A percentile compares a stretch with the other conserved stretches of the same genome.
Conservation (phyloP, 306 rosid species). For the Sicyos edulis region DNA sequence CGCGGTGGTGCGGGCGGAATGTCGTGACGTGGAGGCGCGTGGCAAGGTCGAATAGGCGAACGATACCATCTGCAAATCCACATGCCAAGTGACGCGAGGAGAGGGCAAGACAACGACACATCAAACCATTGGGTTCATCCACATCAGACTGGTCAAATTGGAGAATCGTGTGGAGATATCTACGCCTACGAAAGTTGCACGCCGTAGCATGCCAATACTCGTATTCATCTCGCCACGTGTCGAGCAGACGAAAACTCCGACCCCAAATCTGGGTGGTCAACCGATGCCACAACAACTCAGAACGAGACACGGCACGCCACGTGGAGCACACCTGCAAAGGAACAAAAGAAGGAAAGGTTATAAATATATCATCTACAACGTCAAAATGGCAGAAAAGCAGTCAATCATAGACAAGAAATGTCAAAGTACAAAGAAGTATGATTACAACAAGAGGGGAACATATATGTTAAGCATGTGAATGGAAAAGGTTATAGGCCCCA, state of each 20-base stretch:
- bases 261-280: slow-evolving; percentile 60
- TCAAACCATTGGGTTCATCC: slow-evolving; percentile 29
- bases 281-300: slow-evolving; percentile 53
- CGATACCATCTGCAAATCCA: slow-evolving; percentile 71
- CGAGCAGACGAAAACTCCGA: slow-evolving; percentile 26
- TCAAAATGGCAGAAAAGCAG: slow-evolving; percentile 3
- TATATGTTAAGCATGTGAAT: slow-evolving; percentile 7
- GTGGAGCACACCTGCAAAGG: slow-evolving; percentile 70
- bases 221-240: slow-evolving; percentile 66
- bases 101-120: slow-evolving; percentile 67
- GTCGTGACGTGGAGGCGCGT: slow-evolving; percentile 45
- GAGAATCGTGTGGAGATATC: slow-evolving; percentile 23
- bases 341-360: not conserved
- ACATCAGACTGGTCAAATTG: slow-evolving; percentile 36
- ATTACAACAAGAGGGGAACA: slow-evolving; percentile 10
- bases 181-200: slow-evolving; percentile 33
- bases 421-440: slow-evolving; percentile 1
- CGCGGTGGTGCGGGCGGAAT: slow-evolving; percentile 30
- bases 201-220: slow-evolving; percentile 67
- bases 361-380: not conserved
- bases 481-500: not conserved
- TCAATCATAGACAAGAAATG: slow-evolving; percentile 6
- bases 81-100: slow-evolving; percentile 63
- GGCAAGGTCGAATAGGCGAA: slow-evolving; percentile 55
- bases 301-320: slow-evolving; percentile 72